Percentiles rank a stretch among this genome's conserved stretches.
Conservation (phyloP, 148 eudicot species). For the Heliosperma pusillum region DNA sequence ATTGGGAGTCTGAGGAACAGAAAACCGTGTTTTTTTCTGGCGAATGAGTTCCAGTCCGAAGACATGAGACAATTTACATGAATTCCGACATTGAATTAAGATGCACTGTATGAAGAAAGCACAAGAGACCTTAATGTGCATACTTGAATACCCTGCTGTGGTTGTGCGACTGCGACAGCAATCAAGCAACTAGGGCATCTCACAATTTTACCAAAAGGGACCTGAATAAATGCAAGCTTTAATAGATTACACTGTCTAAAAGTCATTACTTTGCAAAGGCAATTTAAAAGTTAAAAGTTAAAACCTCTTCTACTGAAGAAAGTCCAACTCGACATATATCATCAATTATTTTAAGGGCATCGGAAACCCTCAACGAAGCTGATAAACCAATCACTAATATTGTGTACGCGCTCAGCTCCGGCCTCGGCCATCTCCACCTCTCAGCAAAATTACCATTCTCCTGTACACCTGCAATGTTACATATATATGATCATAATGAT, state of each 20-base stretch:
- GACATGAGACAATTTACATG: neutral
- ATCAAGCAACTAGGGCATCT: slow-evolving; percentile 82
- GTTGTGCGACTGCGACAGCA: slow-evolving; percentile 92
- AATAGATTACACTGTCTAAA: slow-evolving; percentile 10
- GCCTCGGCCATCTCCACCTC: slow-evolving; percentile 96
- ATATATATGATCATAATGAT: slow-evolving; percentile 11
- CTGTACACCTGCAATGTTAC: slow-evolving; percentile 29
- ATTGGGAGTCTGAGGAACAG: neutral
- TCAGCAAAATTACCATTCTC: slow-evolving; percentile 41
- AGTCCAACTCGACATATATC: slow-evolving; percentile 72
- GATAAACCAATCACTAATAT: slow-evolving; percentile 71
- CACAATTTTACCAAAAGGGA: slow-evolving; percentile 88
- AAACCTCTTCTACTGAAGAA: slow-evolving; percentile 87
- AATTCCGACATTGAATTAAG: neutral
- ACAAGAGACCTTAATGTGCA: slow-evolving; percentile 37
- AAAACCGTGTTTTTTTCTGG: neutral
- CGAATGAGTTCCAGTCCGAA: neutral
- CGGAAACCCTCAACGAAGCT: slow-evolving; percentile 74
- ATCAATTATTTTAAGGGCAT: slow-evolving; percentile 68
- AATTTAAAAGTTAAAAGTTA: too few relatives aligned
- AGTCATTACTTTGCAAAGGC: neutral
- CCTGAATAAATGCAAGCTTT: slow-evolving; percentile 40
- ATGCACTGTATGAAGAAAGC: slow-evolving; percentile 11
- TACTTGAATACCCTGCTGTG: slow-evolving; percentile 98
- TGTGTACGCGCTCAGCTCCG: slow-evolving; percentile 59